Conservation (phyloP, 495 filamentous ascomycete genomes). For the Trichoderma virens region DNA sequence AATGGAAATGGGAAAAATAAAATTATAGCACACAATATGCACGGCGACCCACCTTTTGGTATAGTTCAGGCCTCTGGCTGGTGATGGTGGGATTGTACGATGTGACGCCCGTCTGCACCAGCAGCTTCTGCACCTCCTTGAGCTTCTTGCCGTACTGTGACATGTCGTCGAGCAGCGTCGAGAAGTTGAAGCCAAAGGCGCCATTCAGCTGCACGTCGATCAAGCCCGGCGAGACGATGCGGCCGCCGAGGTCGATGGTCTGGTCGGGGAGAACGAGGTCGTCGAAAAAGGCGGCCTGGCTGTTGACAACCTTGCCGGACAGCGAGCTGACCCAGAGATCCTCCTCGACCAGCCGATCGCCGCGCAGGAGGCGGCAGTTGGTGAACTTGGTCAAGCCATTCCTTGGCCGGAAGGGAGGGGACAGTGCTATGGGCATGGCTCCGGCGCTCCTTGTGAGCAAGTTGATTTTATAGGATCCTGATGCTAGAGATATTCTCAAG, state of each 20-base stretch:
- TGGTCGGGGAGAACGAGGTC: constrained; percentile 50
- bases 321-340: constrained; percentile 73
- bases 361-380: constrained; percentile 65
- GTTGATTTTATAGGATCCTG: too few relatives aligned
- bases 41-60: constrained; percentile 42
- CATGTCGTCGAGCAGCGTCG: constrained; percentile 55
- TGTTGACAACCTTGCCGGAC: constrained; percentile 67
- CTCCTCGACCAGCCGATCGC: constrained; percentile 53
- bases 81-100: constrained; percentile 75
- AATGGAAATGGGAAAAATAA: too few relatives aligned
- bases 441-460: too few relatives aligned
- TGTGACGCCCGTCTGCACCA: constrained; percentile 72
- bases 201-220: constrained; percentile 86
- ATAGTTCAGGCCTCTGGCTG: constrained; percentile 60
- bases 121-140: constrained; percentile 54
- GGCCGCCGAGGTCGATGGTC: constrained; percentile 65
- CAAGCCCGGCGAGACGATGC: constrained; percentile 71
- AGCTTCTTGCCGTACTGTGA: constrained; percentile 60
- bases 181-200: constrained; percentile 81
- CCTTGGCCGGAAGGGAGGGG: constrained; percentile 9
- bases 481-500: neutral
- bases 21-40: too few relatives aligned
- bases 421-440: constrained; percentile 9
- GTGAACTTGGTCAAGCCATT: constrained; percentile 71
- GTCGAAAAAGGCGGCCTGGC: constrained; percentile 69